Evolutionary conservation across 192 early-diverging fungal genomes (phyloP).

Genomic region (Coemansia sp.): DNA sequence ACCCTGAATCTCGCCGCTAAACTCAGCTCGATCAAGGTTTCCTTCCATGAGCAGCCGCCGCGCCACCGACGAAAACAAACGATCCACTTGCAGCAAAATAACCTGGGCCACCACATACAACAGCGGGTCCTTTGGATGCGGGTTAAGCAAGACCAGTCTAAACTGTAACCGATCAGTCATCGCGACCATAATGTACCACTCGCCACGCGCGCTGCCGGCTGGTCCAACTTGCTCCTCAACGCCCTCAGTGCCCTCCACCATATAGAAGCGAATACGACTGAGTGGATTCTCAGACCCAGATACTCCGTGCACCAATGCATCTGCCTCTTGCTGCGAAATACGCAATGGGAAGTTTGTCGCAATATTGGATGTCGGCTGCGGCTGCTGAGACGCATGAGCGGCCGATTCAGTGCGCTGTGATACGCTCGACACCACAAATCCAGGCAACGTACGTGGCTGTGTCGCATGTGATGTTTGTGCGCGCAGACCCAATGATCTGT

Average conservation of each 20-base stretch:
- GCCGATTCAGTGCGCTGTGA: constrained; percentile 2
- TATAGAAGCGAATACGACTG: constrained; percentile 45
- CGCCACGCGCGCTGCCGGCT: constrained; percentile 11
- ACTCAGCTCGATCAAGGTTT: constrained; percentile 10
- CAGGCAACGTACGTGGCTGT: constrained; percentile 14
- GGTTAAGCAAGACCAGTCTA: constrained; percentile 39
- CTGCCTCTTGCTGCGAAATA: constrained; percentile 43
- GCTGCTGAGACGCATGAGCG: not conserved
- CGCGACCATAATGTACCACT: constrained; percentile 51
- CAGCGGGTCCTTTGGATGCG: constrained; percentile 29
- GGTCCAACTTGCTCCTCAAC: constrained; percentile 29
- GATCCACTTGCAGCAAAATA: constrained; percentile 45
- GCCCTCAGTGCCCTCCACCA: constrained; percentile 50
- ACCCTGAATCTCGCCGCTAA: not conserved
- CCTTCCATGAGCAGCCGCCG: constrained; percentile 30
- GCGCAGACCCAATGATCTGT: constrained; percentile 44
- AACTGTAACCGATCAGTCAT: constrained; percentile 51
- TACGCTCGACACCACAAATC: constrained; percentile 26
- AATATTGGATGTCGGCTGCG: not conserved
- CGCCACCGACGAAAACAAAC: constrained; percentile 47
- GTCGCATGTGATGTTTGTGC: constrained; percentile 14
- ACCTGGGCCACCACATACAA: constrained; percentile 40
- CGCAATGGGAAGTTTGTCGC: constrained; percentile 38
- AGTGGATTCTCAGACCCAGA: constrained; percentile 25
- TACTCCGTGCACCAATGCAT: constrained; percentile 39